Base-by-base conservation (phyloP, 768 basidiomycete genomes). In the Coprinopsis strossmayeri region DNA sequence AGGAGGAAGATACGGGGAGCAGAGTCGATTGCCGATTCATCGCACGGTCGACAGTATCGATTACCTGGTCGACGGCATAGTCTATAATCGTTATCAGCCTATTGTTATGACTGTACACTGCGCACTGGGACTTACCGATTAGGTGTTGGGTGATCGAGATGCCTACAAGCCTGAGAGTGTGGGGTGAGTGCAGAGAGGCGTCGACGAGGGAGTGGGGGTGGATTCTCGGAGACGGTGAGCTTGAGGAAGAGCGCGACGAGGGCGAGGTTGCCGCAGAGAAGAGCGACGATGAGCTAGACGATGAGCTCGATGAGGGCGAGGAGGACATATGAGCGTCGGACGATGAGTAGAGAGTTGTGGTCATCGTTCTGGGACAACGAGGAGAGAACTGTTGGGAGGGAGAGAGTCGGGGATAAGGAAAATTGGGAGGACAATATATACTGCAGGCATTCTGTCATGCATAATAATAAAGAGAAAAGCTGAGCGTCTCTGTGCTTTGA, bases 21-120 rank as follows among this genome's bases (percentile, higher is more conserved):
- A 45, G 43, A 13, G 50, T 37, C 17, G 80, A 74, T 15, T 83
- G 72, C 24, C 81, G 76, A n/a, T 82, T 79, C 65, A 88, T 77
- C 12, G 86, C 84, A 59, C 74, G 86, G 65, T 87, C 83, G 46
- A 88, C 87, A 0, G 85, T 82, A 52, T 88, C 85, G 4, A 75
- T 67, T 5, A 87, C 81, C 20, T 64, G 71, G 62, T 88, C 84
- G 12, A 85, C 76, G 48, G 84, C 67, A 64, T 85, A 82, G 49
- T 88, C 87, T 89, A 54, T 41, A 38, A 35, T 37, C 38, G 2
- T 41, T 34, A 51, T 53, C 38, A 52, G 55, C 17, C 26, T 49
- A 21, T 1, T 39, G 30, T 3, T 15, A 20, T 11, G 34, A 20
- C 30, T 51, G 25, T 32, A 32, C 15, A 44, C 12, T 7, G 18